A percentile compares a stretch with the other conserved stretches of the same genome.
phyloP scores from a whole-genome alignment of 2,329 filamentous ascomycete genomes.

The Niveomyces coronatus region DNA sequence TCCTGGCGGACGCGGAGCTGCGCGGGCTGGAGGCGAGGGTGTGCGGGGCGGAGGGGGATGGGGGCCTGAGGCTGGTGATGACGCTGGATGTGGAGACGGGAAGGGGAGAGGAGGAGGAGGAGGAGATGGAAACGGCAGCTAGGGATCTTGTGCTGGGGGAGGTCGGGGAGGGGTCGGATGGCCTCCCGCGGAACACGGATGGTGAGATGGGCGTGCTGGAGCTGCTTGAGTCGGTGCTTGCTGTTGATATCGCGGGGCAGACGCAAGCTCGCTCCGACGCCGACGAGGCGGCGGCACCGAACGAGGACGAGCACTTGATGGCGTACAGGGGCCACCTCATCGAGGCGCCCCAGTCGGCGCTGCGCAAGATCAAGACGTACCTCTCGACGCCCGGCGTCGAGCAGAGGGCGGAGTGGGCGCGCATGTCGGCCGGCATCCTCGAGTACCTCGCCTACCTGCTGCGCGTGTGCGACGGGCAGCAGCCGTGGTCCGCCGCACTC shows the following conservation, averaged over 20 bases:
- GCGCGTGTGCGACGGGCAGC: slow-evolving; percentile 14
- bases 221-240: not conserved
- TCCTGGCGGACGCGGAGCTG: not conserved
- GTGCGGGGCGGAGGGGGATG: not conserved
- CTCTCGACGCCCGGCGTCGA: slow-evolving; percentile 38
- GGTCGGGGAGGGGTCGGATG: no score
- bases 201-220: not conserved
- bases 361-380: slow-evolving; percentile 29
- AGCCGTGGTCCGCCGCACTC: slow-evolving; percentile 22
- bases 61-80: not conserved
- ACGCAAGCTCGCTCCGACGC: not conserved
- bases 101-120: no score
- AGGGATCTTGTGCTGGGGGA: no score
- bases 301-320: not conserved
- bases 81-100: no score
- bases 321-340: slow-evolving; percentile 25
- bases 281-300: not conserved
- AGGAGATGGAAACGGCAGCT: no score
- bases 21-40: not conserved
- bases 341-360: slow-evolving; percentile 22
- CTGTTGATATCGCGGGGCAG: not conserved
- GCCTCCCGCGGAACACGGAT: no score
- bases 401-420: slow-evolving; percentile 29
- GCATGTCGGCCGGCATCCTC: slow-evolving; percentile 25
- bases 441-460: slow-evolving; percentile 29